A percentile compares a stretch with the other conserved stretches of the same genome.
Conservation (phyloP, 2,329 filamentous ascomycete genomes). For the Ophiocordyceps unilateralis region DNA sequence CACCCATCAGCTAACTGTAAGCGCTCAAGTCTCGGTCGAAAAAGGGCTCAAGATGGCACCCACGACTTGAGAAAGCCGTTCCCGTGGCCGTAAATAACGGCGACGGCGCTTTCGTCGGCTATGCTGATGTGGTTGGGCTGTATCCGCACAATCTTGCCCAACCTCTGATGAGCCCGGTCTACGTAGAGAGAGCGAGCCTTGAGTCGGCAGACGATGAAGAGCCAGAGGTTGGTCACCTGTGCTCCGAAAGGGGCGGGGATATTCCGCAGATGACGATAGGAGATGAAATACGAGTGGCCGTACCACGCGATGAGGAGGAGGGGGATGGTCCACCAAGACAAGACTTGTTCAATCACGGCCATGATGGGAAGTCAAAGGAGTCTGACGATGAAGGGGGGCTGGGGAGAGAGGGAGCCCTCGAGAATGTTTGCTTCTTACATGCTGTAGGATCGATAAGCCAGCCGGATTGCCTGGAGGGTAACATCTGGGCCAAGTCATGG, state of each 20-base stretch:
- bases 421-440: too few species aligned
- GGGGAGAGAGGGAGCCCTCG: neutral
- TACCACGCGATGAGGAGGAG: constrained; percentile 34
- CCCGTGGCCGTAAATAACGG: constrained; percentile 60
- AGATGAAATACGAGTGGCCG: constrained; percentile 41
- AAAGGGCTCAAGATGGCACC: constrained; percentile 5
- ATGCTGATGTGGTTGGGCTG: constrained; percentile 74
- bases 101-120: constrained; percentile 63
- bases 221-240: constrained; percentile 64
- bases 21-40: neutral
- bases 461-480: too few species aligned
- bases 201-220: constrained; percentile 46
- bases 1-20: too few species aligned
- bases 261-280: constrained; percentile 27
- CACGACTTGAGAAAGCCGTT: constrained; percentile 60
- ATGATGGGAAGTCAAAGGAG: constrained; percentile 4
- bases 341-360: constrained; percentile 11
- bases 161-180: constrained; percentile 55
- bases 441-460: too few species aligned
- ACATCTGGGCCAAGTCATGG: too few species aligned
- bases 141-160: constrained; percentile 67
- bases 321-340: constrained; percentile 29
- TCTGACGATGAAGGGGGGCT: neutral
- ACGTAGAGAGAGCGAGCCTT: constrained; percentile 49
- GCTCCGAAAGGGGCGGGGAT: constrained; percentile 48